Percentiles rank a stretch among this genome's conserved stretches.
Conservation (phyloP, 805 yeast genomes). For the Ogataea trehaloabstinens region DNA sequence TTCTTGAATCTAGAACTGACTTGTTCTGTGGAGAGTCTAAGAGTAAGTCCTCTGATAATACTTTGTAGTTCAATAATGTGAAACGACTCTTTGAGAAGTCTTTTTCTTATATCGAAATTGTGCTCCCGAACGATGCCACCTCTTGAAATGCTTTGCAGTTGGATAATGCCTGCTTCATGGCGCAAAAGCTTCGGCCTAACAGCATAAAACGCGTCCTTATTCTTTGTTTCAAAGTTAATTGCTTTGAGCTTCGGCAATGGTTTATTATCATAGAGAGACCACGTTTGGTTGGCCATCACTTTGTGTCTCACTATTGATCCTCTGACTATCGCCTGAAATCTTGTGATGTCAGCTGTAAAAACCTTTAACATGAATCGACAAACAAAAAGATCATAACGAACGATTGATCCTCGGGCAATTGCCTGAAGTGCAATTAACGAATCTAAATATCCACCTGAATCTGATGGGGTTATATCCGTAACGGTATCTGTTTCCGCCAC, state of each 20-base stretch:
- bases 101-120: conserved; percentile 16
- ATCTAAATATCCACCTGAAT: conserved; percentile 5
- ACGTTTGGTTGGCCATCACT: conserved; percentile 20
- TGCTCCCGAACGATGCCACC: conserved; percentile 18
- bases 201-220: conserved; percentile 18
- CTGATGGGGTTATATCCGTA: background rate
- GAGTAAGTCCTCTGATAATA: conserved; percentile 38
- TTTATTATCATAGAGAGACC: conserved; percentile 19
- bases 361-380: conserved; percentile 59
- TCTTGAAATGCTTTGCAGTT: conserved; percentile 40
- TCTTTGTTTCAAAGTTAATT: conserved; percentile 29
- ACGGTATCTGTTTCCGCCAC: background rate
- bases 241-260: conserved; percentile 42
- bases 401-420: conserved; percentile 63
- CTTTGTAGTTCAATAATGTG: conserved; percentile 39
- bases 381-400: conserved; percentile 63
- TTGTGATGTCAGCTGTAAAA: conserved; percentile 47
- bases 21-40: conserved; percentile 23
- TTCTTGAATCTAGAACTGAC: background rate
- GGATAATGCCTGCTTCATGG: conserved; percentile 23
- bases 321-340: conserved; percentile 50
- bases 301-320: conserved; percentile 39
- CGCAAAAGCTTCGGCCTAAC: conserved; percentile 15
- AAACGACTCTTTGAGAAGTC: conserved; percentile 21
- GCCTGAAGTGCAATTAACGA: conserved; percentile 54